Base-by-base conservation (phyloP, 75 land plant genomes). In the Isoetes taiwanensis region DNA sequence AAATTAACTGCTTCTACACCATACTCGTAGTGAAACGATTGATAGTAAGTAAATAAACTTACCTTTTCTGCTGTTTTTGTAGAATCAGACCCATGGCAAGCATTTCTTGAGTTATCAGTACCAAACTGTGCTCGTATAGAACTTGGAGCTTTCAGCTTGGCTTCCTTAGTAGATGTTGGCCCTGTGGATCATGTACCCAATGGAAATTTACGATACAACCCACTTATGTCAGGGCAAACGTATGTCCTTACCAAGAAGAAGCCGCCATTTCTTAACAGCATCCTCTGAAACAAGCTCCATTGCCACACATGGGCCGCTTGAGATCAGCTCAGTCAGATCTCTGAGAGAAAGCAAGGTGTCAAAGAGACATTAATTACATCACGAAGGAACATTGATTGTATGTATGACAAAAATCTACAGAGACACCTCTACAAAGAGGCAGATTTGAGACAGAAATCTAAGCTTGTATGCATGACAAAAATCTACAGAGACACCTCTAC, bases 31-130 rank as follows among this genome's bases (percentile, higher is more conserved):
- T n/a, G n/a, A n/a, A n/a, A n/a, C n/a, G n/a, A n/a, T n/a, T n/a
- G n/a, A n/a, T n/a, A n/a, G n/a, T n/a, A n/a, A n/a, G n/a, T n/a
- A n/a, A n/a, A n/a, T n/a, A 9, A 14, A 54, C 14, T 31, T 56
- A 70, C 73, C 68, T 57, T 28, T 28, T 58, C 48, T 16, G 74
- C 74, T 50, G 30, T 30, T 28, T 64, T 61, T 32, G 41, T 48
- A 39, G 74, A 64, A 66, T 71, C 74, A 16, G 74, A 64, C 30
- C 74, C 74, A 59, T 71, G 74, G 48, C 74, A 71, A 0, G 74
- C 74, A 59, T 71, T 71, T 39, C 20, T 48, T 16, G 74, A 64
- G 42, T 34, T 42, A 30, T 71, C 61, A 28, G 68, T 64, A 20
- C 74, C 74, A 54, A 59, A 71, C 37, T 55, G 57, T 23, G 69